Percentiles rank a stretch among this genome's conserved stretches.
Evolutionary conservation across 306 rosid species (phyloP).

Genomic region (Pachyrhizus erosus): DNA sequence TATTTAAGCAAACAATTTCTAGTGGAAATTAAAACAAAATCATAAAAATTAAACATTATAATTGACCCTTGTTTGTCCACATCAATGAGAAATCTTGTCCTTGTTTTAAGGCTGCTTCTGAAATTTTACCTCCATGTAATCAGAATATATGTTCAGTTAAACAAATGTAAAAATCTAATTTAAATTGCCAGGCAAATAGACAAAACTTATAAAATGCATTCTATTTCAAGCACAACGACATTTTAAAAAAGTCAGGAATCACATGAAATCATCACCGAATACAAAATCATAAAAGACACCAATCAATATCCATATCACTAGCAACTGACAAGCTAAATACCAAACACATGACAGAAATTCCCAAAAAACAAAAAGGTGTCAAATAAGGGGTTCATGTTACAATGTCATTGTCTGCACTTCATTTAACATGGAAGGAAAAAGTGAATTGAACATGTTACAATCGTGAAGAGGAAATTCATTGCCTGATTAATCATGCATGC

Average conservation of each 20-base stretch:
- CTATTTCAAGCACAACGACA: not conserved
- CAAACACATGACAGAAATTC: conserved; percentile 14
- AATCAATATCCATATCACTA: not conserved
- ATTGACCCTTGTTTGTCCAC: conserved; percentile 23
- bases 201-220: not conserved
- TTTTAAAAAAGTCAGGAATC: not conserved
- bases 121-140: conserved; percentile 21
- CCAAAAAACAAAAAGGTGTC: not conserved
- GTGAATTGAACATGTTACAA: conserved; percentile 12
- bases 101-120: not conserved
- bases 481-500: conserved; percentile 9
- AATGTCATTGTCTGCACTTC: conserved; percentile 6
- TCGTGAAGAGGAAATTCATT: conserved; percentile 12
- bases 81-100: not conserved
- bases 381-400: conserved; percentile 15
- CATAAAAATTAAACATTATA: not conserved
- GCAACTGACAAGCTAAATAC: conserved; percentile 3
- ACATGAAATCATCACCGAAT: not conserved
- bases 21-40: conserved; percentile 11
- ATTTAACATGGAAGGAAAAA: conserved; percentile 16
- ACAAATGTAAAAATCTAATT: not conserved
- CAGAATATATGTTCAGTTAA: not conserved
- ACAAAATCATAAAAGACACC: conserved; percentile 1
- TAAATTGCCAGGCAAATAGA: not conserved
- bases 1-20: not conserved